Percentiles rank a stretch among this genome's conserved stretches.
Conservation (phyloP, 108 stramenopile genomes). For the Thalassiosira profunda region DNA sequence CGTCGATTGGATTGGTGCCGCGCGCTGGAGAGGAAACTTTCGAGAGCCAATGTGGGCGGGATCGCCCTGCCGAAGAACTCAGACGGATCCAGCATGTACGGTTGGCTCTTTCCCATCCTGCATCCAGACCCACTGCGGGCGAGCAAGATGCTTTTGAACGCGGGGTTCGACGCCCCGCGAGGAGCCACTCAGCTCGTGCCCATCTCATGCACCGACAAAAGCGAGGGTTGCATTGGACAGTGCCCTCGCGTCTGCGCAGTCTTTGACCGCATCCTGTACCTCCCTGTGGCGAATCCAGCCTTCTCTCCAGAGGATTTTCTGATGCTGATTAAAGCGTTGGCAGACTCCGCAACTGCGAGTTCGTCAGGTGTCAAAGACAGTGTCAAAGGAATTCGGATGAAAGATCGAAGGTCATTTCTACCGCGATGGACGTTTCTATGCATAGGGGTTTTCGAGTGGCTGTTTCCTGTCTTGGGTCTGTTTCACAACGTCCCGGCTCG, state of each 20-base stretch:
- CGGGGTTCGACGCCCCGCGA: slow-evolving; percentile 68
- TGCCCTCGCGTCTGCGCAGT: slow-evolving; percentile 45
- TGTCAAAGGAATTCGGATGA: not conserved
- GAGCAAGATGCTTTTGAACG: slow-evolving; percentile 36
- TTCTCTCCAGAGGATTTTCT: slow-evolving; percentile 36
- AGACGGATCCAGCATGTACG: slow-evolving; percentile 30
- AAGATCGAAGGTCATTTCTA: not conserved
- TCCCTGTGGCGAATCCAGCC: slow-evolving; percentile 60
- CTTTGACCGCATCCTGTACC: slow-evolving; percentile 69
- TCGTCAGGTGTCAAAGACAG: not conserved
- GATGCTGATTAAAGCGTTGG: slow-evolving; percentile 31
- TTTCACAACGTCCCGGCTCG: not conserved
- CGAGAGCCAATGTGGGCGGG: not conserved
- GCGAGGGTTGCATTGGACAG: not conserved
- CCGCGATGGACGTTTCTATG: no score
- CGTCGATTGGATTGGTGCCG: slow-evolving; percentile 37
- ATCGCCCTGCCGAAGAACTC: slow-evolving; percentile 8
- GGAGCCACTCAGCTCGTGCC: slow-evolving; percentile 79
- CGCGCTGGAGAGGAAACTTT: slow-evolving; percentile 14
- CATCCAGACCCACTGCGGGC: slow-evolving; percentile 36
- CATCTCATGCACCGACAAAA: slow-evolving; percentile 2
- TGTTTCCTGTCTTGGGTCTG: slow-evolving; percentile 11
- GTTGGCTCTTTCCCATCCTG: slow-evolving; percentile 64
- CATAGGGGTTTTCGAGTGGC: slow-evolving; percentile 11
- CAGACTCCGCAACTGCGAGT: not conserved